Percentiles rank a stretch among this genome's conserved stretches.
Conservation (phyloP, 768 basidiomycete genomes). For the Rhizopogon vinicolor region DNA sequence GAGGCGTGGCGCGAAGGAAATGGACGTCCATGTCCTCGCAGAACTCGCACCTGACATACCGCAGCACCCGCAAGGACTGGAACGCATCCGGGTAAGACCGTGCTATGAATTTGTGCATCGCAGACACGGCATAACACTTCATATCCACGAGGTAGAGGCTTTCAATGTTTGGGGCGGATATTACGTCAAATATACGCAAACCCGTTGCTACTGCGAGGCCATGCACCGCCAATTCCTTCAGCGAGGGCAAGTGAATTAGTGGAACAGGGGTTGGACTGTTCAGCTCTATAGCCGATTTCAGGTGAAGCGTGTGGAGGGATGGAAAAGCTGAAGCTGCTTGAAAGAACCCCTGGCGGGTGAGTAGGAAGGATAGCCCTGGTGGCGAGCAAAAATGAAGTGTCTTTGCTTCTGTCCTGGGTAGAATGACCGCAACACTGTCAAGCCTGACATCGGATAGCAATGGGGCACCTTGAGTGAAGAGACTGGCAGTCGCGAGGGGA, state of each 20-base stretch:
- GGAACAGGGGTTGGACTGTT: constrained; percentile 12
- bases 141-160: constrained; percentile 27
- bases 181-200: constrained; percentile 26
- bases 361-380: constrained; percentile 27
- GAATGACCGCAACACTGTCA: constrained; percentile 24
- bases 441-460: constrained; percentile 27
- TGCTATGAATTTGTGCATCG: constrained; percentile 24
- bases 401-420: constrained; percentile 16
- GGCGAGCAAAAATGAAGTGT: constrained; percentile 28
- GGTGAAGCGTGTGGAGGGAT: constrained; percentile 18
- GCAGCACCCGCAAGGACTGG: constrained; percentile 22
- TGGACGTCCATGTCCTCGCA: constrained; percentile 27
- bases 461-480: constrained; percentile 29
- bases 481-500: constrained; percentile 14
- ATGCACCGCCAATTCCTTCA: constrained; percentile 27
- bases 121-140: constrained; percentile 18
- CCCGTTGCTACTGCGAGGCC: constrained; percentile 24
- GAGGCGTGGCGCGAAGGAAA: constrained; percentile 26
- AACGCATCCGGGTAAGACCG: constrained; percentile 22
- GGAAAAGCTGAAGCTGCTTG: constrained; percentile 16
- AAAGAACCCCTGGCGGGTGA: constrained; percentile 20
- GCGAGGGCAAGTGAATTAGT: constrained; percentile 17
- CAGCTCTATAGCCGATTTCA: constrained; percentile 28
- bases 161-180: constrained; percentile 27
- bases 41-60: constrained; percentile 27